These are phyloP conservation scores for Penicillium lagena DNA, from an alignment of 495 filamentous ascomycete genomes.

Conservation along the genomic window DNA sequence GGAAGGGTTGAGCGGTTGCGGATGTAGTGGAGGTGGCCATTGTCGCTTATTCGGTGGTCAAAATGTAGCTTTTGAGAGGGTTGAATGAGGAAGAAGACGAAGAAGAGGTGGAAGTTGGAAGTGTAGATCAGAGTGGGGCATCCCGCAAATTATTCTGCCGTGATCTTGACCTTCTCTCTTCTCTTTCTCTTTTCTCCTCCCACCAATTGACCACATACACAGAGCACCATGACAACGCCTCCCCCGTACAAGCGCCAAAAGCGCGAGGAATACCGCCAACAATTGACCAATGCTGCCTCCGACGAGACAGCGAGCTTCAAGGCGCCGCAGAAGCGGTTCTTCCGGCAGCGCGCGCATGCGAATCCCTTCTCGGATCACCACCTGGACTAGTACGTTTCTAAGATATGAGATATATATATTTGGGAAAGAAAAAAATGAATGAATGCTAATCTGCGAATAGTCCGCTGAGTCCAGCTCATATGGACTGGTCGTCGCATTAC, in stretches of 20 bases:
- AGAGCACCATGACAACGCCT: constrained; percentile 36
- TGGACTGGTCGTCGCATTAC: constrained; percentile 87
- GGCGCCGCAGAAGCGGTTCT: constrained; percentile 89
- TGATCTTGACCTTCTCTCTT: constrained; percentile 3
- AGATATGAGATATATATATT: too few relatives aligned
- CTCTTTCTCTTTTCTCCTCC: not conserved
- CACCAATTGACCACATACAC: not conserved
- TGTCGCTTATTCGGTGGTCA: constrained; percentile 3
- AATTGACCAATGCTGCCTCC: constrained; percentile 14
- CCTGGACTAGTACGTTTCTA: constrained; percentile 66
- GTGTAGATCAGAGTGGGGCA: constrained; percentile 8
- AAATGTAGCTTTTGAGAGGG: not conserved
- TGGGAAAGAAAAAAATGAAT: not conserved
- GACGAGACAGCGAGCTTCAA: constrained; percentile 24
- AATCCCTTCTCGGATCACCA: constrained; percentile 95
- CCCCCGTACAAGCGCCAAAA: constrained; percentile 61
- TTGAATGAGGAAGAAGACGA: constrained; percentile 1
- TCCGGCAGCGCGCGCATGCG: constrained; percentile 91
- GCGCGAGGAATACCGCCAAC: constrained; percentile 63
- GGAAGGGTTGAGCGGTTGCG: constrained; percentile 19
- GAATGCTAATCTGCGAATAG: constrained; percentile 38
- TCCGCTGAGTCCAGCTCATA: constrained; percentile 70
- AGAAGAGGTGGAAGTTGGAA: not conserved
- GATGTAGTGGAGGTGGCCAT: constrained; percentile 2
- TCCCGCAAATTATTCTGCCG: constrained; percentile 14